These are phyloP conservation scores for Calycina herbarum DNA, from an alignment of 2,329 filamentous ascomycete genomes.

Conservation along the genomic window DNA sequence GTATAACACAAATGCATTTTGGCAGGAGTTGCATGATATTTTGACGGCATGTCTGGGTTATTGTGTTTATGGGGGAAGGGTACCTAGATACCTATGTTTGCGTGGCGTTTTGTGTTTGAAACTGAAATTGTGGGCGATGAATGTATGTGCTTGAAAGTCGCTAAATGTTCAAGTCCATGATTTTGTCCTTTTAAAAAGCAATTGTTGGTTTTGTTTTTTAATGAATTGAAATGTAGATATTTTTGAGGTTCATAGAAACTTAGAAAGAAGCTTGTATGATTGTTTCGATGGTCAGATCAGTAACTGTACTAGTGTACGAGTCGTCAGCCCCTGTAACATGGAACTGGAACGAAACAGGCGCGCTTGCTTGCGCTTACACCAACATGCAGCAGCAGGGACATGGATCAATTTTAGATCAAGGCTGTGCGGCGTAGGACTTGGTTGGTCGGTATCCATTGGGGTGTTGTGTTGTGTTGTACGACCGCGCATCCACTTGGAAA, in stretches of 20 bases:
- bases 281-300: neutral
- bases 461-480: neutral
- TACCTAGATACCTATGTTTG: slow-evolving; percentile 3
- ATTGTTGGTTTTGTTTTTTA: neutral
- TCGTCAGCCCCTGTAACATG: neutral
- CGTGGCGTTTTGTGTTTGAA: slow-evolving; percentile 5
- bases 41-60: neutral
- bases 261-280: neutral
- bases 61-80: neutral
- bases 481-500: neutral
- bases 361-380: neutral
- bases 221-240: neutral
- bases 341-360: slow-evolving; percentile 1
- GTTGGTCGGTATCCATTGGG: neutral
- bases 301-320: too few relatives aligned
- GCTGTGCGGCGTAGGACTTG: slow-evolving; percentile 2
- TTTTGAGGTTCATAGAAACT: too few relatives aligned
- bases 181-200: neutral
- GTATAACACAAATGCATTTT: slow-evolving; percentile 18
- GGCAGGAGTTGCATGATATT: slow-evolving; percentile 15
- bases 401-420: neutral
- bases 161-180: neutral
- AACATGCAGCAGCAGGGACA: neutral
- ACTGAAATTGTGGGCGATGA: neutral
- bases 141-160: neutral